Percentiles rank a stretch among this genome's conserved stretches.
These are phyloP conservation scores for Ogataea minuta DNA, from an alignment of 805 yeast species.

Conservation along the genomic window DNA sequence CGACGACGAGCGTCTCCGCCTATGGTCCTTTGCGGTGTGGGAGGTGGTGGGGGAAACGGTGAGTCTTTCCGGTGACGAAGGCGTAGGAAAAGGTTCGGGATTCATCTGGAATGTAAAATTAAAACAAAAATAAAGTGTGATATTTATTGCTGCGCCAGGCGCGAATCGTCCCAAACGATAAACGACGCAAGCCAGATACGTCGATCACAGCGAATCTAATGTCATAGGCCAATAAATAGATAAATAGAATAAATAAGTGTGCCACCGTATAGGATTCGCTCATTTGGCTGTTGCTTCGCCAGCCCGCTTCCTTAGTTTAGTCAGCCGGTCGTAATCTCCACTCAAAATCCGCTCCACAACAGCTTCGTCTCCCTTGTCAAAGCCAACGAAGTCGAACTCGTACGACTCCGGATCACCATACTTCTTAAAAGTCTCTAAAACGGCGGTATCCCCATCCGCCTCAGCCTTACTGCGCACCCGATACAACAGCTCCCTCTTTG, in stretches of 20 bases:
- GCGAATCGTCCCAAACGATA: not conserved
- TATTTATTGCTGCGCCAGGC: slow-evolving; percentile 8
- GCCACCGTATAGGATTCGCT: too few relatives aligned
- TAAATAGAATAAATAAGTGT: slow-evolving; percentile 3
- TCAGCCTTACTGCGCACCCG: slow-evolving; percentile 68
- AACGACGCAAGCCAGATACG: too few relatives aligned
- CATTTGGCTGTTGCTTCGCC: not conserved
- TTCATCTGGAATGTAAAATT: slow-evolving; percentile 11
- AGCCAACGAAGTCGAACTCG: slow-evolving; percentile 52
- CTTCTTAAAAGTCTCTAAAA: slow-evolving; percentile 41
- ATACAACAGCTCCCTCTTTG: slow-evolving; percentile 73
- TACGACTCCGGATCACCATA: slow-evolving; percentile 39
- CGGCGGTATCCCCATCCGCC: slow-evolving; percentile 54
- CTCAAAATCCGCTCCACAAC: slow-evolving; percentile 77
- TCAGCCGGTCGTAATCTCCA: slow-evolving; percentile 78
- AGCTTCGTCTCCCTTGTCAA: slow-evolving; percentile 67
- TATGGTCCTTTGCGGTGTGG: slow-evolving; percentile 33
- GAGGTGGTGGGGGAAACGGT: slow-evolving; percentile 36
- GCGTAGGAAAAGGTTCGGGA: slow-evolving; percentile 33
- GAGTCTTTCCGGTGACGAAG: slow-evolving; percentile 34
- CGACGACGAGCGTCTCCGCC: slow-evolving; percentile 77
- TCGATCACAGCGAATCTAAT: too few relatives aligned
- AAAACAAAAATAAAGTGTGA: not conserved
- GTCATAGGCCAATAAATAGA: not conserved
- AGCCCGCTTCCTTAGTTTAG: slow-evolving; percentile 50